Evolutionary conservation across 2,329 filamentous ascomycete genomes (phyloP), one percentile per base, ranked within the genome.

Genomic region (Gliomastix tumulicola): DNA sequence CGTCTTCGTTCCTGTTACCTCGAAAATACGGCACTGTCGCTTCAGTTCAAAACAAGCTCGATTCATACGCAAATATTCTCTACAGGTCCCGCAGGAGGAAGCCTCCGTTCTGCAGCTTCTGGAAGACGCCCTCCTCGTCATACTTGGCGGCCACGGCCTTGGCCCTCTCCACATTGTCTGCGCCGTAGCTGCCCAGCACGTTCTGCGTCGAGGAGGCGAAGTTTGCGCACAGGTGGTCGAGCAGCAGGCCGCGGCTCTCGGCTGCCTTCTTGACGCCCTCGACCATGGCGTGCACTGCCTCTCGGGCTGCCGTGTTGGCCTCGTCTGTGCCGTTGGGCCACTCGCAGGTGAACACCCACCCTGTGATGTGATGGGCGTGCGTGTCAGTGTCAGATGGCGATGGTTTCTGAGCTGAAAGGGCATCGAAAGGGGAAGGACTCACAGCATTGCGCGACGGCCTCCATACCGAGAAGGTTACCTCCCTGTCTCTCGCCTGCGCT

Each of bases 381-480:
- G 15, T n/a, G n/a, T 6, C 7, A 27, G 23, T 27, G 10, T 28
- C 9, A 28, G 16, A 13, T 28, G 13, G n/a, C n/a, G n/a, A n/a
- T n/a, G n/a, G n/a, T n/a, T n/a, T n/a, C n/a, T n/a, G n/a, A n/a
- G n/a, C n/a, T n/a, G n/a, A n/a, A n/a, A n/a, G n/a, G n/a, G n/a
- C n/a, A n/a, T n/a, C n/a, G n/a, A n/a, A n/a, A n/a, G n/a, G n/a
- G n/a, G n/a, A n/a, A n/a, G n/a, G 16, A 35, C 38, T 13, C 30
- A 40, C 38, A 31, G 19, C 23, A 25, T 22, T 37, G 23, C 5
- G 17, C 11, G 21, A 67, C 28, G 65, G 71, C 46, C 51, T 52
- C 21, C 43, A 53, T 25, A 53, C 51, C 37, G 43, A 47, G 21
- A 54, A 57, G 34, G 59, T 71, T 37, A 40, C 44, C 11, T 13